Base-by-base conservation (phyloP, 352 stramenopile species). In the Phytopythium montanum region DNA sequence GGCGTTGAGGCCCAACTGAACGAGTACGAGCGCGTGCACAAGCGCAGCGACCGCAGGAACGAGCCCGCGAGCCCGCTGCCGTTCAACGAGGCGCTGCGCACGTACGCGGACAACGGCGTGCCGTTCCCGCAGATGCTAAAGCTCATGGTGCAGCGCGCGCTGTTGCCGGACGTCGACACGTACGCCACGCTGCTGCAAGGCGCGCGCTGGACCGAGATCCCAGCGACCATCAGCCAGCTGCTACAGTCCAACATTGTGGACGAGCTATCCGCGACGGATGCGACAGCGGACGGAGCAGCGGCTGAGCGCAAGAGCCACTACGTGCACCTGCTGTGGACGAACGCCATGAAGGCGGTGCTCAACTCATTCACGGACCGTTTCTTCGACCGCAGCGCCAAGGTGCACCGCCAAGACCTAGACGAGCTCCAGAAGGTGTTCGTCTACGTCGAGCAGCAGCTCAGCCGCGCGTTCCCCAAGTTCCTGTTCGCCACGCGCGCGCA, bases 191-290 rank as follows among this genome's bases (percentile, higher is more conserved):
- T 92, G 45, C 68, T 92, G 21, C 58, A 81, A 31, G 79, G 76
- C 21, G 83, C 83, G 25, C 80, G 83, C 25, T 88, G 80, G 76
- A 72, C 73, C 18, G 73, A 88, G 59, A 85, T 92, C 64, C 76
- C 76, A 13, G 75, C 71, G 33, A 89, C 80, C 23, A 23, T 92
- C 7, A 81, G 59, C 31, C 83, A 85, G 48, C 60, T 92, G 36
- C 54, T 80, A 57, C 53, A 80, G 48, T 90, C 78, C 1, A 73
- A 73, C 29, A 31, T 84, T 10, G 59, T 86, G 13, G 63, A 77
- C 19, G 39, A 69, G 16, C 69, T 85, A 19, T 66, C 61, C 3
- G 31, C 49, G 0, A 33, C 61, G 5, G 51, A n/a, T n/a, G n/a
- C n/a, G n/a, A n/a, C 49, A 18, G 59, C 29, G 5, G 53, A 53